Base-by-base conservation (phyloP, 805 yeast species). In the Candida easanensis region DNA sequence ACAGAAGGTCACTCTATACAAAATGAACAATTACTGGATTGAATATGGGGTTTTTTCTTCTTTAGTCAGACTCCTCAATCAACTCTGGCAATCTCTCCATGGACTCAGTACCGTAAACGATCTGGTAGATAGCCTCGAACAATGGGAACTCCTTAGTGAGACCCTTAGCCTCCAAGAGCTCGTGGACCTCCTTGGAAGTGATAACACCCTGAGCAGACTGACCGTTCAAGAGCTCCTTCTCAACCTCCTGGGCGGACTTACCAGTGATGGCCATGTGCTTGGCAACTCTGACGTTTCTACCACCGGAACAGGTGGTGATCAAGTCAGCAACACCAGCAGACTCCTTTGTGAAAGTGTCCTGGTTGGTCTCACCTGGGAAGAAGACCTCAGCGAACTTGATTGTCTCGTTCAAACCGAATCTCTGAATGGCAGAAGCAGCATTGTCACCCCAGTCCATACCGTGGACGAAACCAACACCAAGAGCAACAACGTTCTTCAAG, bases 401-500 rank as follows among this genome's bases (percentile, higher is more conserved):
- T 61, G 86, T 88, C 71, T 93, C 99, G 59, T 84, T 77, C 52
- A 93, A 70, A 37, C 99, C 99, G 54, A 91, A 84, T 71, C 99
- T 80, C 90, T 91, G 95, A 58, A 93, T 82, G 34, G 98, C 99
- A 43, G 98, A 84, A 68, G 91, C 89, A 52, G 99, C 98, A 65
- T 93, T 93, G 68, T 89, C 96, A 66, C 99, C 99, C 99, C 99
- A 93, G 51, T 95, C 96, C 51, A 87, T 76, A 57, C 99, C 99
- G 68, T 88, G 96, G 50, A 91, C 98, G 62, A 93, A 87, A 44
- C 99, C 99, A 49, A 95, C 97, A 51, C 96, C 95, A 61, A 89
- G 73, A 28, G 99, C 99, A 50, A 91, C 91, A 41, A 93, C 87
- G 69, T 93, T 93, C 73, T 93, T 93, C 66, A 93, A 77, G 10